Percentiles rank a stretch among this genome's conserved stretches.
Conservation (phyloP, 1,139 yeast species). For the Geotrichum histeridarum region DNA sequence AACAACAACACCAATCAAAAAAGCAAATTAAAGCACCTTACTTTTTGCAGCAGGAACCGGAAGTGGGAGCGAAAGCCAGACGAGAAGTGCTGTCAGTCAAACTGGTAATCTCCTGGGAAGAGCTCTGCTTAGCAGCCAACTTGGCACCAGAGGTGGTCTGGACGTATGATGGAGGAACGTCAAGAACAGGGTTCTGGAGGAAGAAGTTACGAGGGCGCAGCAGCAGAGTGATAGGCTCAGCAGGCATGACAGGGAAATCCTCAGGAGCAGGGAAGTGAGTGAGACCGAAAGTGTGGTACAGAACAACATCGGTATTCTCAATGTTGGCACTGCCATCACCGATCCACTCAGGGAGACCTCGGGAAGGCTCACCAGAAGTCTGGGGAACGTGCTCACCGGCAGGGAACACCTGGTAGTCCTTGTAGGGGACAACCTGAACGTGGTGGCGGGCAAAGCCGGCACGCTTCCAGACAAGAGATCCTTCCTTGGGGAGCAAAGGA, state of each 20-base stretch:
- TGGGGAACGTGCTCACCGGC: conserved; percentile 78
- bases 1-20: neutral
- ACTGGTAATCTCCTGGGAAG: conserved; percentile 42
- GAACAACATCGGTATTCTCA: conserved; percentile 63
- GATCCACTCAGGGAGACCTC: conserved; percentile 70
- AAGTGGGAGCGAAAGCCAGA: conserved; percentile 38
- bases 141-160: conserved; percentile 58
- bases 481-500: conserved; percentile 65
- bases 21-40: conserved; percentile 14
- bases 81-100: conserved; percentile 47
- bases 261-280: conserved; percentile 87
- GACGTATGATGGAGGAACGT: conserved; percentile 64
- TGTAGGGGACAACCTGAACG: conserved; percentile 64
- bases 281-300: conserved; percentile 78
- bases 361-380: conserved; percentile 67
- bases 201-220: conserved; percentile 77
- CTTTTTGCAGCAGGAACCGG: conserved; percentile 29
- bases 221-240: conserved; percentile 69
- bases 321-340: conserved; percentile 59
- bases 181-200: conserved; percentile 69
- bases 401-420: conserved; percentile 60
- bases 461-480: conserved; percentile 70
- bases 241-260: conserved; percentile 87
- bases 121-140: conserved; percentile 25
- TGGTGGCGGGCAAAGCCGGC: conserved; percentile 75